Base-by-base conservation (phyloP, 2,329 filamentous ascomycete genomes). In the Zymoseptoria tritici region DNA sequence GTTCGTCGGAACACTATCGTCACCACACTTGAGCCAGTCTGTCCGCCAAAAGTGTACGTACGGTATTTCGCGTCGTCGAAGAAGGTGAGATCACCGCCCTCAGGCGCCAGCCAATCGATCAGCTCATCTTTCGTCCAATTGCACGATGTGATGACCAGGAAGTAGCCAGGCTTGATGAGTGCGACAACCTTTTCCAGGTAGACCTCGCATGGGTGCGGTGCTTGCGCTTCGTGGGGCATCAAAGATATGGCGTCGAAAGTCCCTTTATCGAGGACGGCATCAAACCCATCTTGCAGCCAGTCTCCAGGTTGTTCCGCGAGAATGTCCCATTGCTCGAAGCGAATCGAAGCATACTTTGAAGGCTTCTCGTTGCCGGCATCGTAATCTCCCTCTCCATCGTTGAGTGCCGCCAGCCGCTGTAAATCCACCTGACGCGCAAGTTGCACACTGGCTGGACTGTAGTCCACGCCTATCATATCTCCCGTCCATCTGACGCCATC, bases 121-220 rank as follows among this genome's bases (percentile, higher is more conserved):
- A 99, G 76, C 78, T 99, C 94, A 49, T 85, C 83, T 77, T 94
- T 91, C 1, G 93, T 97, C 94, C 94, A 99, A 76, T 99, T 99
- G 74, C 94, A 99, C 75, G 91, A 97, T 57, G 94, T 97, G 57
- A 99, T 84, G 61, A 97, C 75, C 67, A 97, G 83, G 22, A 90
- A 79, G 0, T 90, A 90, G 1, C 86, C 87, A 0, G 76, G 77
- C 67, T 84, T 85, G 56, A 97, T 81, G 64, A 97, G 79, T 26
- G 75, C 76, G 62, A 86, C 78, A 31, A 93, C 86, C 56, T 85
- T 83, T 53, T 81, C 80, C 54, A 84, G 82, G 76, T 99, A 99
- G 3, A 81, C 81, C 73, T 95, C 90, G 71, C 85, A 89, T 13
- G 68, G 68, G 54, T 71, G 66, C n/a, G 55, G 57, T n/a, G 29